Base-by-base conservation (phyloP, 106 monocot species). In the Gastrodia elata region DNA sequence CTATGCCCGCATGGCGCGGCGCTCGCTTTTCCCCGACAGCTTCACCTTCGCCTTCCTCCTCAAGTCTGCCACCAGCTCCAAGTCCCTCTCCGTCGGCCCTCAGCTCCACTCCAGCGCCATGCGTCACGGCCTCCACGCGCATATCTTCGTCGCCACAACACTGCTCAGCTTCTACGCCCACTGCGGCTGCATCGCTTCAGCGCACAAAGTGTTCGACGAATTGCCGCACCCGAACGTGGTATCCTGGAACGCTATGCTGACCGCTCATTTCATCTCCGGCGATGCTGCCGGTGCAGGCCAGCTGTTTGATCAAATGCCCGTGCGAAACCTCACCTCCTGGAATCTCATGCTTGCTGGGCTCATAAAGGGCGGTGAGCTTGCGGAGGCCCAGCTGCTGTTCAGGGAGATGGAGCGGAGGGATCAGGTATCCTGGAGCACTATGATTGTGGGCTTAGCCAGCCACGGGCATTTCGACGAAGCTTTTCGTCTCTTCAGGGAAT, bases 261-360 rank as follows among this genome's bases (percentile, higher is more conserved):
- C 91, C 8, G 87, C 83, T 0, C 81, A 68, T 43, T 80, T 84
- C 32, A 74, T 81, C 34, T 56, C 69, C 8, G 74, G 70, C 15
- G 84, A 90, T 48, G 39, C 82, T 39, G 10, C 26, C 3, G 74
- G 37, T 6, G 85, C 83, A 15, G 76, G 81, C 68, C 30, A 6
- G 26, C 3, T 87, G 46, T 91, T 91, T 61, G 65, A 65, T 15
- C 40, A 18, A 27, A 87, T 87, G 85, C 91, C 87, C 0, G 61
- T 44, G 73, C 83, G 72, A 36, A 82, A 91, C 35, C 20, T 71
- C n/a, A 85, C 85, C 18, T 87, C 87, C 0, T 91, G 87, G 85
- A 91, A 91, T 49, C 30, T 91, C 55, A 79, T 91, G 87, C 84
- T 91, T 10, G 91, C 87, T 0, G 91, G 87, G 25, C 81, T 85